These are phyloP conservation scores for Backusella parvicylindrica DNA, from an alignment of 192 early-diverging fungal genomes.

Conservation along the genomic window DNA sequence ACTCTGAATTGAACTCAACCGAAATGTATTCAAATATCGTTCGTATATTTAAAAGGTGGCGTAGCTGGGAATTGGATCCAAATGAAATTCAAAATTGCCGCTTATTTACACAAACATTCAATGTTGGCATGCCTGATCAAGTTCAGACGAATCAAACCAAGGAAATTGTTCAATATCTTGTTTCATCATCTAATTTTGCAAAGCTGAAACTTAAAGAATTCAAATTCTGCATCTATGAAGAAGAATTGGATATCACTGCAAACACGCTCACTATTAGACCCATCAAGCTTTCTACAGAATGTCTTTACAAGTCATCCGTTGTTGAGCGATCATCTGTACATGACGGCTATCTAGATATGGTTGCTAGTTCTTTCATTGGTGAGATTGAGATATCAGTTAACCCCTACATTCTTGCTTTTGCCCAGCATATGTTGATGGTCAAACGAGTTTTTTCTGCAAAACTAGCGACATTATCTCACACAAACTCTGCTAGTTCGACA, in stretches of 20 bases:
- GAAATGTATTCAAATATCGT: conserved; percentile 46
- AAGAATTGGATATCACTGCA: conserved; percentile 29
- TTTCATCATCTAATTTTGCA: conserved; percentile 30
- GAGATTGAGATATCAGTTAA: conserved; percentile 37
- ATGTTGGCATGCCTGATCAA: background rate
- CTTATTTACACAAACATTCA: conserved; percentile 47
- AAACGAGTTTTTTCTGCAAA: conserved; percentile 50
- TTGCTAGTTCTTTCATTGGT: conserved; percentile 35
- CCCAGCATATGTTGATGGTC: conserved; percentile 50
- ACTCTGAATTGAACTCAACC: conserved; percentile 28
- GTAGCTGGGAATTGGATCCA: conserved; percentile 60
- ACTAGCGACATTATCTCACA: conserved; percentile 24
- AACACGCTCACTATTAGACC: conserved; percentile 42
- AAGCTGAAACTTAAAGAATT: conserved; percentile 42
- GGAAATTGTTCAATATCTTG: conserved; percentile 30
- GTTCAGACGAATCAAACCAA: conserved; percentile 2
- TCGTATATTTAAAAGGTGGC: conserved; percentile 50
- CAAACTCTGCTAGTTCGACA: background rate
- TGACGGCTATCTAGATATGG: conserved; percentile 43
- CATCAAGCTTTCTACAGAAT: conserved; percentile 37
- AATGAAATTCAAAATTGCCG: conserved; percentile 39
- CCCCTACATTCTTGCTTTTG: conserved; percentile 54
- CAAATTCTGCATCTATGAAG: conserved; percentile 47
- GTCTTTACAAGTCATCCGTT: conserved; percentile 26
- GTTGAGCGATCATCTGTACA: background rate